These are phyloP conservation scores for Kwoniella europaea DNA, from an alignment of 768 basidiomycete genomes.

Conservation along the genomic window DNA sequence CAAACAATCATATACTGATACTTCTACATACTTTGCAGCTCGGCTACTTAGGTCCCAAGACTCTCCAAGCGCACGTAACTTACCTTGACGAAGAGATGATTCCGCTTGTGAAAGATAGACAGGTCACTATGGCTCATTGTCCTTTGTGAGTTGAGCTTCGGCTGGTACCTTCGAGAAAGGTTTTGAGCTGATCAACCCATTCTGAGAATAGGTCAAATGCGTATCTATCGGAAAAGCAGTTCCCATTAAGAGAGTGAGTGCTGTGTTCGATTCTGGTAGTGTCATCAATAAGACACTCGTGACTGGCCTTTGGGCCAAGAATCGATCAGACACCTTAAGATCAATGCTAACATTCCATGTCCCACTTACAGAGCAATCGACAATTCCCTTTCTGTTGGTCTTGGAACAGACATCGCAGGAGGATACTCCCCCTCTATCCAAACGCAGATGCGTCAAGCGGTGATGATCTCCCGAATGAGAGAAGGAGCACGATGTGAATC, in stretches of 20 bases:
- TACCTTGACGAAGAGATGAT: slow-evolving; percentile 68
- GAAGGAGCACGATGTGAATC: slow-evolving; percentile 61
- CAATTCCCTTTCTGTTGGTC: slow-evolving; percentile 70
- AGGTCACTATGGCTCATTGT: slow-evolving; percentile 79
- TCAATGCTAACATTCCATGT: background rate
- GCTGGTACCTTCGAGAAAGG: background rate
- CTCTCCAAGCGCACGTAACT: slow-evolving; percentile 88
- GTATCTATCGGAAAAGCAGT: slow-evolving; percentile 69
- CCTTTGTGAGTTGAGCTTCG: slow-evolving; percentile 63
- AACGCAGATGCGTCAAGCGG: slow-evolving; percentile 78
- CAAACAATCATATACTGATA: background rate
- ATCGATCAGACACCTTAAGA: background rate
- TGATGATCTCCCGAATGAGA: slow-evolving; percentile 71
- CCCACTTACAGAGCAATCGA: slow-evolving; percentile 71
- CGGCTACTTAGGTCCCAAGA: slow-evolving; percentile 67
- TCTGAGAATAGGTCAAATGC: slow-evolving; percentile 66
- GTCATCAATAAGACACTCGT: no score
- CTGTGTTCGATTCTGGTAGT: no score
- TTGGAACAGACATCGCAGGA: slow-evolving; percentile 85
- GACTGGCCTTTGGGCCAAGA: background rate
- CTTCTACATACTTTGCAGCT: slow-evolving; percentile 59
- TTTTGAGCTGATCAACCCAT: background rate
- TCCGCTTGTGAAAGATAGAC: slow-evolving; percentile 62
- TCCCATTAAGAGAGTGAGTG: slow-evolving; percentile 47
- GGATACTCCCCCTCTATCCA: slow-evolving; percentile 82